A percentile compares a stretch with the other conserved stretches of the same genome.
Evolutionary conservation across 2,329 filamentous ascomycete genomes (phyloP).

Genomic region (Colletotrichum sp.): DNA sequence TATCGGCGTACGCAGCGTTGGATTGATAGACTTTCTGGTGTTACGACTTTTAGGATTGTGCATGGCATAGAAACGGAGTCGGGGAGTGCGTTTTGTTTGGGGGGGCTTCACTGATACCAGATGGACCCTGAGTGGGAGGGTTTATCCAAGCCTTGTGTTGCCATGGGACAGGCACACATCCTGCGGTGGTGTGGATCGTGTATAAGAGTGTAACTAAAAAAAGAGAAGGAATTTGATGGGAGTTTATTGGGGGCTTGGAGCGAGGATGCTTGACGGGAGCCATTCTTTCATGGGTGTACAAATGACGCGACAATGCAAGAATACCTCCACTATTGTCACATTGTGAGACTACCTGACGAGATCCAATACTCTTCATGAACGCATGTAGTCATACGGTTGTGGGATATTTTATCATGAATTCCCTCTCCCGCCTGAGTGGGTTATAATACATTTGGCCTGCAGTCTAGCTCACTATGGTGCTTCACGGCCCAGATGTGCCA

Average conservation of each 20-base stretch:
- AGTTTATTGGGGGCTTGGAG: slow-evolving; percentile 14
- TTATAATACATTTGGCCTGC: not conserved
- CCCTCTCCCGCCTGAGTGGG: not conserved
- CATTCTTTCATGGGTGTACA: slow-evolving; percentile 20
- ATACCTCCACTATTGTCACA: slow-evolving; percentile 5
- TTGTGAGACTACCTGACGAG: not conserved
- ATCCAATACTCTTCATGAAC: not conserved
- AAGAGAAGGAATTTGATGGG: slow-evolving; percentile 4
- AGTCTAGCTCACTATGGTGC: not conserved
- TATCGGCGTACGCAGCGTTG: slow-evolving; percentile 68
- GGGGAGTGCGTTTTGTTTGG: not conserved
- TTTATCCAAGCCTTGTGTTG: not conserved
- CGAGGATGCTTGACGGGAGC: slow-evolving; percentile 14
- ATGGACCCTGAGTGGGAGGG: not conserved
- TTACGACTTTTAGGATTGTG: not conserved
- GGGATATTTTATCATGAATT: not conserved
- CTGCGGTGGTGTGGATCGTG: not conserved
- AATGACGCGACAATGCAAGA: slow-evolving; percentile 22
- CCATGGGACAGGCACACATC: not conserved
- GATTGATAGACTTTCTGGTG: slow-evolving; percentile 29
- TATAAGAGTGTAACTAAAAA: slow-evolving; percentile 20
- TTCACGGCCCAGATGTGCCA: not conserved
- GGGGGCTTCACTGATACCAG: not conserved
- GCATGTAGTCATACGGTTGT: not conserved
- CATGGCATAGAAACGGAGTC: slow-evolving; percentile 1